These are phyloP conservation scores for Eimeria brunetti DNA, from an alignment of 169 alveolate genomes.

Conservation along the genomic window DNA sequence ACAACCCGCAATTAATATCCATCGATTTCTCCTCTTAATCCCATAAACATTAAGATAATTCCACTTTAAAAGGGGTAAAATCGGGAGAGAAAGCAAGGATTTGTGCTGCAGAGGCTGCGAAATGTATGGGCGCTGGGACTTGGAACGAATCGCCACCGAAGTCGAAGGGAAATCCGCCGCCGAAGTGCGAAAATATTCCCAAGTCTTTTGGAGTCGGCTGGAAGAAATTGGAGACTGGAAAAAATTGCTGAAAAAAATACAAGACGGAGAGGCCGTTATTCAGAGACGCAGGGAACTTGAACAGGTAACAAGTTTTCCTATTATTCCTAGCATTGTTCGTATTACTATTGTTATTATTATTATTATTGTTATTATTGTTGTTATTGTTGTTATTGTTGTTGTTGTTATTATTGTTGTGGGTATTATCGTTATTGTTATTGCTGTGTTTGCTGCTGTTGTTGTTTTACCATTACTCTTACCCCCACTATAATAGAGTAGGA, in stretches of 20 bases:
- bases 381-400: neutral
- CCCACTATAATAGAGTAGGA: too few species aligned
- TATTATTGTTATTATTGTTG: neutral
- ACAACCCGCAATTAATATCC: too few species aligned
- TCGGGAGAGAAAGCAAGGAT: too few species aligned
- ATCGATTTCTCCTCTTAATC: too few species aligned
- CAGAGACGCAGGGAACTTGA: conserved; percentile 83
- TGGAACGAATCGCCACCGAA: conserved; percentile 84
- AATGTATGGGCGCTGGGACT: conserved; percentile 85
- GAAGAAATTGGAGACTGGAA: conserved; percentile 84
- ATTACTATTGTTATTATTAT: neutral
- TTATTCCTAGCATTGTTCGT: neutral
- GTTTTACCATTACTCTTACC: neutral
- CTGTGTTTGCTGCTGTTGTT: neutral
- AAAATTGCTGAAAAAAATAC: conserved; percentile 84
- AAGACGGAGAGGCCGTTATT: conserved; percentile 87
- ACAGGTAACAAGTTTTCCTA: conserved; percentile 74
- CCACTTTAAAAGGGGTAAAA: too few species aligned
- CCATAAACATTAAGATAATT: too few species aligned
- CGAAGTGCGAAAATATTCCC: conserved; percentile 82
- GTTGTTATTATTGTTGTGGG: too few species aligned
- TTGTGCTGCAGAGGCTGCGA: conserved; percentile 84
- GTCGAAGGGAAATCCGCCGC: conserved; percentile 83
- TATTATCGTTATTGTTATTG: too few species aligned
- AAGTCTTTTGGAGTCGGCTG: conserved; percentile 85